Conservation (phyloP, 768 basidiomycete species). For the Kwoniella sp. region DNA sequence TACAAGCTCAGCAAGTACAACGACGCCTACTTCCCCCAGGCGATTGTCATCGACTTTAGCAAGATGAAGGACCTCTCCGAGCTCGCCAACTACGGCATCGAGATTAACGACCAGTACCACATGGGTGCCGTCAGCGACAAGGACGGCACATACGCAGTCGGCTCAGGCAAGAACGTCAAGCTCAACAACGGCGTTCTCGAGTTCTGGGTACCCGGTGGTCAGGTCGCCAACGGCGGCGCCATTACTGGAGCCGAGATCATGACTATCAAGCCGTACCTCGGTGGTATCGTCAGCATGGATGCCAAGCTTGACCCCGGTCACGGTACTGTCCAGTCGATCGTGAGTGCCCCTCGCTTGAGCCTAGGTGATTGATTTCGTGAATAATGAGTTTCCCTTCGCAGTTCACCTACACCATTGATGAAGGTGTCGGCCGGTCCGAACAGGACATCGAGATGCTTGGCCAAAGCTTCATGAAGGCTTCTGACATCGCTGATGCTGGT, state of each 20-base stretch:
- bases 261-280: conserved; percentile 1
- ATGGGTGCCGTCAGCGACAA: background rate
- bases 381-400: background rate
- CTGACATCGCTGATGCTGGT: conserved; percentile 2
- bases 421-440: background rate
- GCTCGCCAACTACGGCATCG: background rate
- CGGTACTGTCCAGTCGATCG: conserved; percentile 22
- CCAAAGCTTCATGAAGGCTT: conserved; percentile 1
- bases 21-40: conserved; percentile 10
- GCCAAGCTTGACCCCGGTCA: conserved; percentile 12
- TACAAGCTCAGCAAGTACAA: conserved; percentile 3
- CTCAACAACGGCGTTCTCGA: conserved; percentile 7
- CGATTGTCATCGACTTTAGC: background rate
- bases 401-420: conserved; percentile 15
- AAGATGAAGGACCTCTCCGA: background rate
- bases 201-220: conserved; percentile 17
- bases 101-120: background rate
- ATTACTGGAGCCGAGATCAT: conserved; percentile 15
- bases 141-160: background rate
- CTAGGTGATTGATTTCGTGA: background rate
- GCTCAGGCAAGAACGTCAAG: background rate
- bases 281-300: conserved; percentile 16
- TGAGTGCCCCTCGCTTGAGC: conserved; percentile 2
- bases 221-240: conserved; percentile 1
- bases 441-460: conserved; percentile 10